phyloP scores from a whole-genome alignment of 306 rosid species.

The Fagus sylvatica region DNA sequence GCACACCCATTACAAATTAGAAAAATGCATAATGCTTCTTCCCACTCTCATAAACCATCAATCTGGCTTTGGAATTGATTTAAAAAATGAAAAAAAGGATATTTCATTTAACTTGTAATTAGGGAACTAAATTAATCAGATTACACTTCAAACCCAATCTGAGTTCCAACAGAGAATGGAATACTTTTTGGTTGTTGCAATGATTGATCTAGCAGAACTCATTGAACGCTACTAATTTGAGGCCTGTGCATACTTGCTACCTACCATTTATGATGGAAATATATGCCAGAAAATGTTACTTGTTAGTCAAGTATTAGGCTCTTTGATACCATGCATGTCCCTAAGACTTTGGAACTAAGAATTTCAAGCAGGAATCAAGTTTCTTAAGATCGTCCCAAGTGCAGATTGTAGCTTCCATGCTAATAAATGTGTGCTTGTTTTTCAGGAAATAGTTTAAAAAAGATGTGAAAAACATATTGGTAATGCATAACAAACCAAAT shows the following conservation, averaged over 20 bases:
- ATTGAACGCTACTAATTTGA: not conserved
- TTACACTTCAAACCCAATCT: not conserved
- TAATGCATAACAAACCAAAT: not conserved
- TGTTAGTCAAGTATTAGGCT: not conserved
- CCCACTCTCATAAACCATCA: no score
- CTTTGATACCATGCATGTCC: not conserved
- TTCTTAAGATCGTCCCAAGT: not conserved
- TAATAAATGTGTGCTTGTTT: not conserved
- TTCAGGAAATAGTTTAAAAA: not conserved
- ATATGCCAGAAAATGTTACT: not conserved
- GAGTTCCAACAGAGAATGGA: not conserved
- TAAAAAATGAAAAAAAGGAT: not conserved
- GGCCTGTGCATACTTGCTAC: not conserved
- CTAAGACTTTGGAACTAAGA: not conserved
- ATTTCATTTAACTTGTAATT: not conserved
- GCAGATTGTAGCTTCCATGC: not conserved
- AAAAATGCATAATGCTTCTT: no score
- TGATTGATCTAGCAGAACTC: not conserved
- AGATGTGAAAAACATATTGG: not conserved
- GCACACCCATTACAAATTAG: no score
- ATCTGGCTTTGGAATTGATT: not conserved
- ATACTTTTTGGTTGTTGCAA: not conserved
- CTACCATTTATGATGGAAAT: not conserved
- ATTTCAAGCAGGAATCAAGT: not conserved
- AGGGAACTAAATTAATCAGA: not conserved